Percentiles rank a stretch among this genome's conserved stretches.
Evolutionary conservation across 805 yeast species (phyloP).

Genomic region (Spathaspora gorwiae): DNA sequence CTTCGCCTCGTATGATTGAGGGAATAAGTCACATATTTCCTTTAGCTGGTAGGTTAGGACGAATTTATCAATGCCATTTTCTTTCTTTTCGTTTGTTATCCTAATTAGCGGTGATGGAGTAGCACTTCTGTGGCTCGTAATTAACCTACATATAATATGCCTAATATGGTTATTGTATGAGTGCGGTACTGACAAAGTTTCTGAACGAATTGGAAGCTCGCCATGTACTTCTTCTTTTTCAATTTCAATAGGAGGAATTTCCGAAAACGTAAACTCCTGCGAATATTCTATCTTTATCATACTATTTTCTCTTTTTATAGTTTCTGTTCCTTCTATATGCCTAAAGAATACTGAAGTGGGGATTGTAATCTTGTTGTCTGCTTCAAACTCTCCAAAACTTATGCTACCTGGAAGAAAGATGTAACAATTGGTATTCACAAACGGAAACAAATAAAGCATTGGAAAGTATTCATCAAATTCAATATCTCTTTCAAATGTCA

Average conservation of each 20-base stretch:
- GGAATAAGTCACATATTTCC: conserved; percentile 3
- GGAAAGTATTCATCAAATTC: conserved; percentile 26
- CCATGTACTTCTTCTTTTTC: background rate
- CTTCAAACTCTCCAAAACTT: conserved; percentile 9
- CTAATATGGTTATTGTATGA: background rate
- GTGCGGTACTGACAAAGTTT: background rate
- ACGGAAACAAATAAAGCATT: conserved; percentile 28
- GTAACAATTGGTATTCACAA: conserved; percentile 18
- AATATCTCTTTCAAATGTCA: conserved; percentile 1
- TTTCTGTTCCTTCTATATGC: background rate
- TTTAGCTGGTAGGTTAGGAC: conserved; percentile 16
- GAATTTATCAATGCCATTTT: conserved; percentile 11
- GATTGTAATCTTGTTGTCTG: background rate
- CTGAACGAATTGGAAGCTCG: background rate
- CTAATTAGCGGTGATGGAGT: background rate
- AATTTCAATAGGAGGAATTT: background rate
- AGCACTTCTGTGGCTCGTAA: background rate
- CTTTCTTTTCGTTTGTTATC: conserved; percentile 10
- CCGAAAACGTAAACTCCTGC: background rate
- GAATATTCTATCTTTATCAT: background rate
- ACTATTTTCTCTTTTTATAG: background rate
- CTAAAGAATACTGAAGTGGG: background rate
- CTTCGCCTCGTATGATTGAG: conserved; percentile 1
- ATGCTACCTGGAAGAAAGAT: conserved; percentile 23
- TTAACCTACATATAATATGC: background rate